Evolutionary conservation across 306 rosid species (phyloP), one percentile per base, ranked within the genome.

Genomic region (Gleditsia sinensis): DNA sequence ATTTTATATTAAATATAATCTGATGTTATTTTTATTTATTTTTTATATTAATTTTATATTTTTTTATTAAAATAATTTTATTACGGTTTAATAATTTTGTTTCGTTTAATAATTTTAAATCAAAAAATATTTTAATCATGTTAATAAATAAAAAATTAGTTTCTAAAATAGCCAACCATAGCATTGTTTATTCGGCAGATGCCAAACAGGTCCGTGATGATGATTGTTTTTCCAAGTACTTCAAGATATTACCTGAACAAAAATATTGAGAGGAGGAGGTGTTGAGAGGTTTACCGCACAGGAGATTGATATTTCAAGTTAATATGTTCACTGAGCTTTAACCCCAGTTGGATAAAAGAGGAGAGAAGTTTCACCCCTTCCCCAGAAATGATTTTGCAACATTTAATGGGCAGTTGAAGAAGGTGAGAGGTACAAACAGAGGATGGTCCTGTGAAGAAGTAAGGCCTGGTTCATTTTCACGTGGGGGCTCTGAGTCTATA

Each of bases 321-420:
- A 14, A 14, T 16, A 5, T 0, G 51, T 14, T 45, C 51, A 45
- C 20, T 16, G 20, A 45, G 51, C 20, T 45, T 14, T 45, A 14
- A n/a, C 12, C 1, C 9, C 9, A 60, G 25, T 17, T 17, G 67
- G 46, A 60, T 34, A 5, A 48, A 3, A 19, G 34, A 34, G 19
- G 32, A 21, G 69, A 39, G 53, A 63, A 23, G 48, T 21, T 42
- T 39, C 59, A 21, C 32, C 59, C 33, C 56, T 75, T 24, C 23
- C 56, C 17, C 24, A 13, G 17, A 50, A 28, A 20, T 7, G 14
- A 56, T 7, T 42, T 16, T 30, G 20, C 64, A 39, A 42, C 83
- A 77, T 72, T 72, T 50, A 82, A 82, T 82, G 46, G 77, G 64
- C 76, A 28, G 77, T 82, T 77, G 85, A 82, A 46, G 63, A 69